Evolutionary conservation across 345 rosid genomes (phyloP).

Genomic region (Dovyalis caffra): DNA sequence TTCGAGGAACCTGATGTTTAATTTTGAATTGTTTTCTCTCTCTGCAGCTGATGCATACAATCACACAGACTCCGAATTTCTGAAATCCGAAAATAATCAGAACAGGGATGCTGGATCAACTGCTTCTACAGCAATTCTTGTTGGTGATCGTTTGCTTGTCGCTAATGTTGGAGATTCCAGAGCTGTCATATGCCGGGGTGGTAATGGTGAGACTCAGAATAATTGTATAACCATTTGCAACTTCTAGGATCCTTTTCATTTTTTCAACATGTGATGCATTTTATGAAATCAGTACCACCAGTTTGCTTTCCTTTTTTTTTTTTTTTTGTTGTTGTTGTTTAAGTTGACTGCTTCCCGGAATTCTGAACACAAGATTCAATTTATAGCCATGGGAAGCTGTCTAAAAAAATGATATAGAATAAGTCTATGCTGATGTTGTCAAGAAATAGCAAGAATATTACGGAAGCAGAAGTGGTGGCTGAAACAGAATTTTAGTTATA

Average conservation of each 20-base stretch:
- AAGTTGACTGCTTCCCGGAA: neutral
- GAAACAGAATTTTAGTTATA: neutral
- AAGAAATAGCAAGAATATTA: neutral
- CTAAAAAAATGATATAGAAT: neutral
- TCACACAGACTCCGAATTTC: constrained; percentile 88
- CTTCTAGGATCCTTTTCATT: neutral
- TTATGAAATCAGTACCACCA: neutral
- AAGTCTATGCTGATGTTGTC: neutral
- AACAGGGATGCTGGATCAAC: constrained; percentile 99
- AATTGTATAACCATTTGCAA: neutral
- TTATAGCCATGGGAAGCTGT: neutral
- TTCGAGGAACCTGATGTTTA: constrained; percentile 18
- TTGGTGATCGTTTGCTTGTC: constrained; percentile 90
- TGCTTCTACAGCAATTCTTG: constrained; percentile 94
- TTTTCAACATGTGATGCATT: neutral
- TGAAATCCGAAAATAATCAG: constrained; percentile 88
- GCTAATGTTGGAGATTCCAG: constrained; percentile 99
- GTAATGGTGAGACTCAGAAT: constrained; percentile 54
- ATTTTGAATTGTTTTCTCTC: constrained; percentile 10
- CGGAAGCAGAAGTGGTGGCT: neutral
- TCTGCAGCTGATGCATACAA: constrained; percentile 87
- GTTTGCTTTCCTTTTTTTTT: neutral
- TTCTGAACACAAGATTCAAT: neutral
- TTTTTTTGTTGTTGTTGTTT: no score
- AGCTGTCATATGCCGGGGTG: constrained; percentile 96